phyloP scores from a whole-genome alignment of 352 stramenopile genomes.

The Globisporangium viniferum region DNA sequence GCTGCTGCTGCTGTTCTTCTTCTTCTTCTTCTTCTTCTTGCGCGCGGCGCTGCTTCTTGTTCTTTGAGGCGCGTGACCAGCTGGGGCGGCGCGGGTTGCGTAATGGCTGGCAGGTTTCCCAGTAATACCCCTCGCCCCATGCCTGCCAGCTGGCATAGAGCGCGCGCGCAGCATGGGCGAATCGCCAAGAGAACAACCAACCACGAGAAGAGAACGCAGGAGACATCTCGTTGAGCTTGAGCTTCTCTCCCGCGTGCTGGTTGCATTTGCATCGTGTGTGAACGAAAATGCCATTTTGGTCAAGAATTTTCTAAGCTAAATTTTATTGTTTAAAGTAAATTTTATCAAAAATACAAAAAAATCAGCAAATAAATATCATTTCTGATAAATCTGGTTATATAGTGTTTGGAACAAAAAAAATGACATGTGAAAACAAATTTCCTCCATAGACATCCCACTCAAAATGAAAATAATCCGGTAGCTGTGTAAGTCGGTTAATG shows the following conservation, averaged over 20 bases:
- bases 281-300: neutral
- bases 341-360: too few relatives aligned
- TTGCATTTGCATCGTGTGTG: neutral
- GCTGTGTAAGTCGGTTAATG: too few relatives aligned
- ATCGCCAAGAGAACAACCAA: neutral
- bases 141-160: neutral
- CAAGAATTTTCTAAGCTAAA: neutral
- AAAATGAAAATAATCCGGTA: too few relatives aligned
- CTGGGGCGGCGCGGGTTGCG: neutral
- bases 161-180: neutral
- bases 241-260: neutral
- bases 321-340: neutral
- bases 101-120: neutral
- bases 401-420: too few relatives aligned
- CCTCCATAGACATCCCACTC: too few relatives aligned
- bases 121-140: neutral
- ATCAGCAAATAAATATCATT: too few relatives aligned
- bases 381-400: neutral
- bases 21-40: neutral
- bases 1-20: neutral
- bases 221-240: conserved; percentile 1
- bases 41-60: neutral
- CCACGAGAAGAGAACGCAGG: neutral
- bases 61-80: conserved; percentile 1
- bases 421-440: too few relatives aligned